These are phyloP conservation scores for Phytophthora fragariae DNA, from an alignment of 352 stramenopile genomes.

Conservation along the genomic window DNA sequence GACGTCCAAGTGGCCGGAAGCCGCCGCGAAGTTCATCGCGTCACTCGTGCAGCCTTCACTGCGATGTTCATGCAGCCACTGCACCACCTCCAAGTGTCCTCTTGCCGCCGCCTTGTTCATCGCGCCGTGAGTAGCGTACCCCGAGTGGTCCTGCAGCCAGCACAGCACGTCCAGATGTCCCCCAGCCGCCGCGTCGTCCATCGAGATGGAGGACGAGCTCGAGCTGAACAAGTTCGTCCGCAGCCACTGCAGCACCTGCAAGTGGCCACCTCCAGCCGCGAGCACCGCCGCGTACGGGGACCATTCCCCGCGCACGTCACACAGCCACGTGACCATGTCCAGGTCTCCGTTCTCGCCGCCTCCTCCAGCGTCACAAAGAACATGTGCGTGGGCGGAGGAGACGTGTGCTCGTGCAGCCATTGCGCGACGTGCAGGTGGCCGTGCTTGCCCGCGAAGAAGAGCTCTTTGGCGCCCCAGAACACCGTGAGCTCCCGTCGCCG, in stretches of 20 bases:
- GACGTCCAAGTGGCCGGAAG: conserved; percentile 27
- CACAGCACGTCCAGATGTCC: conserved; percentile 33
- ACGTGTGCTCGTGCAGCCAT: conserved; percentile 46
- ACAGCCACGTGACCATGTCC: conserved; percentile 44
- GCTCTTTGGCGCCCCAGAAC: conserved; percentile 42
- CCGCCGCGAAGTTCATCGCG: conserved; percentile 32
- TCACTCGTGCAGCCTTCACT: conserved; percentile 31
- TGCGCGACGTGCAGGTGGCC: conserved; percentile 37
- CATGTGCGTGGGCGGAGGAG: conserved; percentile 45
- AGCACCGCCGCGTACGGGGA: conserved; percentile 43
- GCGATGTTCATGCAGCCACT: conserved; percentile 30
- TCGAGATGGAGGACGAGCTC: conserved; percentile 41
- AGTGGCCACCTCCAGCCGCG: conserved; percentile 40
- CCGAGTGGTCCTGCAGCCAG: conserved; percentile 44
- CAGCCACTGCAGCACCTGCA: conserved; percentile 42
- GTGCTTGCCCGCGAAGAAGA: conserved; percentile 47
- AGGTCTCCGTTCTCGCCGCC: conserved; percentile 41
- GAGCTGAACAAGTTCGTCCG: conserved; percentile 46
- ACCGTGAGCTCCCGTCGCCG: conserved; percentile 25
- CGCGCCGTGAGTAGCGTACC: conserved; percentile 37
- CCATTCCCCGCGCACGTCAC: conserved; percentile 40
- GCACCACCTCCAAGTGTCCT: conserved; percentile 59
- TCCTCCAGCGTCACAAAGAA: conserved; percentile 52
- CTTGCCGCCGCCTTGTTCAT: conserved; percentile 67
- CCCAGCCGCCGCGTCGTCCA: conserved; percentile 38